Evolutionary conservation across 352 stramenopile genomes (phyloP).

Genomic region (Peronospora farinosa): DNA sequence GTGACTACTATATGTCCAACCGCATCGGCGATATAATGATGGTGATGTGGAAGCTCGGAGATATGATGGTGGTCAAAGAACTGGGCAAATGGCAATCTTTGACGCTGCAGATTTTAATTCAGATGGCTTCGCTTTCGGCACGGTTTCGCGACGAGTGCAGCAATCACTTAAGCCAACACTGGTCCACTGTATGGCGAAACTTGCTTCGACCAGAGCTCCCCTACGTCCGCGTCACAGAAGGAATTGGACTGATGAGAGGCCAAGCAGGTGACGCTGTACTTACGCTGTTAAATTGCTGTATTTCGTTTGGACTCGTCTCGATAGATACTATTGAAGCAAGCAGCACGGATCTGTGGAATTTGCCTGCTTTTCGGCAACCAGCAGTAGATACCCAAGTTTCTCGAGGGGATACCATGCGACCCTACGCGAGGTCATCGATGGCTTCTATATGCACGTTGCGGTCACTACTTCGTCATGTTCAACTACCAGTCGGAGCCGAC

Average conservation of each 20-base stretch:
- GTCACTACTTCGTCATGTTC: conserved; percentile 28
- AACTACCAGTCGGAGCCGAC: conserved; percentile 15
- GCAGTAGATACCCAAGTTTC: conserved; percentile 14
- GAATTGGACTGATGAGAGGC: conserved; percentile 34
- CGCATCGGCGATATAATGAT: conserved; percentile 57
- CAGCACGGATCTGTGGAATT: conserved; percentile 34
- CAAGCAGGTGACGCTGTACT: conserved; percentile 47
- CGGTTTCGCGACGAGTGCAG: conserved; percentile 28
- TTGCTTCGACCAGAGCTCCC: conserved; percentile 52
- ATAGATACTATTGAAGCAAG: conserved; percentile 25
- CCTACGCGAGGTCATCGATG: conserved; percentile 31
- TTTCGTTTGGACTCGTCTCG: conserved; percentile 42
- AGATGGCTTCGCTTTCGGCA: conserved; percentile 38
- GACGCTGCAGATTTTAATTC: conserved; percentile 42
- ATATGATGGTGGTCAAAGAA: conserved; percentile 43
- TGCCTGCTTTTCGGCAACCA: conserved; percentile 40
- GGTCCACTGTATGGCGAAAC: conserved; percentile 38
- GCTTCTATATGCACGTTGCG: conserved; percentile 28
- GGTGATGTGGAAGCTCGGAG: conserved; percentile 37
- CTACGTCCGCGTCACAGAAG: conserved; percentile 42
- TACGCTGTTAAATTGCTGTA: conserved; percentile 39
- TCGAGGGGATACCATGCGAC: conserved; percentile 25
- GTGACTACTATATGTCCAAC: conserved; percentile 47
- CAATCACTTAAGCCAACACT: conserved; percentile 38
- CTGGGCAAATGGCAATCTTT: conserved; percentile 45